Evolutionary conservation across 2,329 filamentous ascomycete genomes (phyloP), one percentile per base, ranked within the genome.

Genomic region (Nemania bipapillata): DNA sequence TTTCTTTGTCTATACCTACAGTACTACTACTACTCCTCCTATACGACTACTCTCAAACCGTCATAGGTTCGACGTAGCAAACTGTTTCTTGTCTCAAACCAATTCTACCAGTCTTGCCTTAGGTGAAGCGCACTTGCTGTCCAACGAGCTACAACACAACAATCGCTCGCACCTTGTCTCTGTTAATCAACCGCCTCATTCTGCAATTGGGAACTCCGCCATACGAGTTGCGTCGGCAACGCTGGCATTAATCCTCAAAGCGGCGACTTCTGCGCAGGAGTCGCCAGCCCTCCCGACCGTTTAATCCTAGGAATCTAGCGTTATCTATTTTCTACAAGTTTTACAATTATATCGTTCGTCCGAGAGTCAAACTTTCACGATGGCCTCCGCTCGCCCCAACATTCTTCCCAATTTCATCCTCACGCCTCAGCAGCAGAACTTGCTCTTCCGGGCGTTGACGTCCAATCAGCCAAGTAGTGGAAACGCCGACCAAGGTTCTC

Each of bases 361-460:
- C 40, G 59, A 62, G 57, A 12, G 26, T 30, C 63, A 68, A 63
- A 58, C 63, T 62, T 64, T 74, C 75, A 74, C 74, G 63, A 89
- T 89, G 86, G 81, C 86, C 70, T 86, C 85, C 74, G 83, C 85
- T 64, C 81, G 80, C 63, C 79, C 83, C 40, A 74, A 78, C 68
- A 78, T 79, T 67, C 82, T 84, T 71, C 80, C 81, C 70, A 86
- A 87, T 77, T 90, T 92, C 79, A 89, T 90, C 76, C 86, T 94
- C 73, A 92, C 91, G 68, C 89, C 90, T 70, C 88, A 92, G 77
- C 91, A 95, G 80, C 91, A 94, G 83, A 89, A 87, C 76, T 84
- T 94, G 68, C 85, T 95, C 52, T 89, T 92, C 71, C 90, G 91
- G 68, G 91, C 92, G 53, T 87, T 95, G 73, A 91, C 91, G 72